Percentiles rank a stretch among this genome's conserved stretches.
These are phyloP conservation scores for Eucalyptus albens DNA, from an alignment of 345 rosid species.

Conservation along the genomic window DNA sequence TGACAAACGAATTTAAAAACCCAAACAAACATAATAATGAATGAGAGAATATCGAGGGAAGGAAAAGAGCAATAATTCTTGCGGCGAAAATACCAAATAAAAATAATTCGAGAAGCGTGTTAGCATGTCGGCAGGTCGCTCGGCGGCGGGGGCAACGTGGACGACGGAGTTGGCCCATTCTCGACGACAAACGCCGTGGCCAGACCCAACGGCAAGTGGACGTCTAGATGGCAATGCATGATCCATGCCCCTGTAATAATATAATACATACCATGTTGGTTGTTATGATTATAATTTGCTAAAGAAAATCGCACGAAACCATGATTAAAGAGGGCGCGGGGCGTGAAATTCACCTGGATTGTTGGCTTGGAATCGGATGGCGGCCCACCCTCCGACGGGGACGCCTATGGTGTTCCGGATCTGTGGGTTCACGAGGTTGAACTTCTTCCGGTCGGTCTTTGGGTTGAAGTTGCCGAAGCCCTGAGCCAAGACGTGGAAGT, in stretches of 20 bases:
- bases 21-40: not conserved
- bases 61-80: not conserved
- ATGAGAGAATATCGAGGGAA: not conserved
- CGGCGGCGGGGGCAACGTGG: constrained; percentile 23
- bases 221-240: constrained; percentile 23
- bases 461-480: constrained; percentile 80
- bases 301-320: not conserved
- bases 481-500: constrained; percentile 85
- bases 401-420: constrained; percentile 69
- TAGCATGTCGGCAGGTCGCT: constrained; percentile 17
- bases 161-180: constrained; percentile 8
- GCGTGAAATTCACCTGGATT: constrained; percentile 53
- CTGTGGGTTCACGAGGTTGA: constrained; percentile 58
- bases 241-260: constrained; percentile 9
- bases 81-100: not conserved
- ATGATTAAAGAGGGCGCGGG: not conserved
- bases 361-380: constrained; percentile 59
- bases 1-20: not conserved
- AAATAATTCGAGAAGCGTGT: not conserved
- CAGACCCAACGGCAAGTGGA: constrained; percentile 14
- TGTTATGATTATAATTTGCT: not conserved
- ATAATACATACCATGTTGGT: not conserved
- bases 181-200: constrained; percentile 17
- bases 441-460: constrained; percentile 19
- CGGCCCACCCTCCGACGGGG: constrained; percentile 91